Evolutionary conservation across 78 protist species (phyloP).

Genomic region (Dictyostelium firmibasis): DNA sequence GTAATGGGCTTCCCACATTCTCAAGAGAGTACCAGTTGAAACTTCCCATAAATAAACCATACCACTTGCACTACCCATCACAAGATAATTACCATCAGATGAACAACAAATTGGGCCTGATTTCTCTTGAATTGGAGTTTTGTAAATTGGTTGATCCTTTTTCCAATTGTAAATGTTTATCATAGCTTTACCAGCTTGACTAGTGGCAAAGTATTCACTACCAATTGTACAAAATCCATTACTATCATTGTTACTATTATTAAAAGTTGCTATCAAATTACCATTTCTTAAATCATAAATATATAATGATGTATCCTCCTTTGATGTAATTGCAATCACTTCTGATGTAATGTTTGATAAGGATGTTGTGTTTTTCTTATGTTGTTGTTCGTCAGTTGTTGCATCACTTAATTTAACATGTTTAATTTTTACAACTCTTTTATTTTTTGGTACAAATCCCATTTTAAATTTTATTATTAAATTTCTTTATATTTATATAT

Average conservation of each 20-base stretch:
- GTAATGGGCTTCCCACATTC: slow-evolving; percentile 73
- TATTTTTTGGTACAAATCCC: neutral
- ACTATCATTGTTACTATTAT: neutral
- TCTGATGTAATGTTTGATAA: neutral
- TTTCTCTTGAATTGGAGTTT: slow-evolving; percentile 66
- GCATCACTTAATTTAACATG: slow-evolving; percentile 10
- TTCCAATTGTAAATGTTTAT: slow-evolving; percentile 66
- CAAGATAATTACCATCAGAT: slow-evolving; percentile 42
- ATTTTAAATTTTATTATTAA: neutral
- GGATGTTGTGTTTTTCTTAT: neutral
- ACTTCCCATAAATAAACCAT: slow-evolving; percentile 61
- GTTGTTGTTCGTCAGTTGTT: neutral
- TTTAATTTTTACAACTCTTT: neutral
- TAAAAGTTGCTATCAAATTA: slow-evolving; percentile 28
- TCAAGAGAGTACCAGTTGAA: slow-evolving; percentile 58
- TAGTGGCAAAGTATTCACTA: slow-evolving; percentile 42
- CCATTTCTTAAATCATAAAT: slow-evolving; percentile 72
- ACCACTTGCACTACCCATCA: slow-evolving; percentile 55
- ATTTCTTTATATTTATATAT: neutral
- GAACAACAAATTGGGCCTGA: slow-evolving; percentile 51
- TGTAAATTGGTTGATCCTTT: slow-evolving; percentile 68
- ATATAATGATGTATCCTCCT: slow-evolving; percentile 42
- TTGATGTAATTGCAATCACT: slow-evolving; percentile 23
- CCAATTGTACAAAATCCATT: slow-evolving; percentile 63
- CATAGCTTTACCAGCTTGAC: slow-evolving; percentile 50